Evolutionary conservation across 1,139 yeast genomes (phyloP).

Genomic region (Lizanozyma gosingica): DNA sequence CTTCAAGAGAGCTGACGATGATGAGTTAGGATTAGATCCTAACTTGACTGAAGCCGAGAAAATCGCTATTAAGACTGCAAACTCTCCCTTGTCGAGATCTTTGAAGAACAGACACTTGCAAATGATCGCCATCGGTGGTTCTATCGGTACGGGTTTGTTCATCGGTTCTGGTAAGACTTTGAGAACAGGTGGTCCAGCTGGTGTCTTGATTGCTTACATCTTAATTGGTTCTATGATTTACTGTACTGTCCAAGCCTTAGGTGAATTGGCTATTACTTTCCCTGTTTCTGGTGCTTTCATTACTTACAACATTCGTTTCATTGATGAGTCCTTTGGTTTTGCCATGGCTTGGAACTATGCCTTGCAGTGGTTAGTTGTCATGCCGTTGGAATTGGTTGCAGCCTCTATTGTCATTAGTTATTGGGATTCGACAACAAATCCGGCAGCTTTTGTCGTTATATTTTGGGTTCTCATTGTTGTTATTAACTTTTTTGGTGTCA

Average conservation of each 20-base stretch:
- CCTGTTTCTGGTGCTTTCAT: conserved; percentile 40
- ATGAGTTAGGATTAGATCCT: conserved; percentile 53
- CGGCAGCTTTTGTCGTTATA: conserved; percentile 35
- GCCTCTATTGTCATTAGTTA: conserved; percentile 32
- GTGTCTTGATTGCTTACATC: conserved; percentile 52
- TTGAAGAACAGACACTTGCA: conserved; percentile 60
- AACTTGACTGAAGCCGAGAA: conserved; percentile 59
- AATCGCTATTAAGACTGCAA: conserved; percentile 57
- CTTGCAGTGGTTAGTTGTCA: conserved; percentile 34
- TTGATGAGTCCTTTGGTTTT: conserved; percentile 39
- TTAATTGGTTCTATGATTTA: conserved; percentile 35
- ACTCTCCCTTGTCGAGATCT: conserved; percentile 59
- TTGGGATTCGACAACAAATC: conserved; percentile 30
- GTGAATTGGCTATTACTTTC: conserved; percentile 29
- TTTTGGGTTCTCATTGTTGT: conserved; percentile 30
- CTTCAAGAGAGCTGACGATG: conserved; percentile 45
- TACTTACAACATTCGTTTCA: conserved; percentile 30
- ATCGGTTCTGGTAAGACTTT: conserved; percentile 71
- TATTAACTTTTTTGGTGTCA: conserved; percentile 29
- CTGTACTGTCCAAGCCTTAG: conserved; percentile 37
- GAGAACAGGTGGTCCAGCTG: conserved; percentile 68
- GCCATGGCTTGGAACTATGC: conserved; percentile 41
- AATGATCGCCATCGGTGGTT: conserved; percentile 85
- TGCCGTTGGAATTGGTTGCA: conserved; percentile 38
- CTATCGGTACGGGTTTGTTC: conserved; percentile 75